Percentiles rank a stretch among this genome's conserved stretches.
phyloP scores from a whole-genome alignment of 148 eudicot species.

The Rhododendron henanense region DNA sequence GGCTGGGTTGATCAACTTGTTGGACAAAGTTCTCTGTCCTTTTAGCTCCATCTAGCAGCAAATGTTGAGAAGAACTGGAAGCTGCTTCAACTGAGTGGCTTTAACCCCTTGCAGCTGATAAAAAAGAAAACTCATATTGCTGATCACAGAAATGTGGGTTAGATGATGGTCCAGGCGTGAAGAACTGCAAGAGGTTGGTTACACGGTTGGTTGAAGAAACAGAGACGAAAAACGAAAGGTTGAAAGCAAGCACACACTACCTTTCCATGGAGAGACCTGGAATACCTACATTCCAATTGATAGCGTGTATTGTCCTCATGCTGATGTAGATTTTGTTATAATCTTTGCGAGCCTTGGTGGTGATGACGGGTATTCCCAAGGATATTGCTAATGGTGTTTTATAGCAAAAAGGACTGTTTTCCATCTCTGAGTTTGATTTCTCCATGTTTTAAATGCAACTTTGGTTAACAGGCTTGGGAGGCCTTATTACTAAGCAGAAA shows the following conservation, averaged over 20 bases:
- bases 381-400: neutral
- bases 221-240: neutral
- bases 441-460: neutral
- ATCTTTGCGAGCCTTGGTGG: neutral
- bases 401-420: too few relatives aligned
- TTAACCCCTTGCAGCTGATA: neutral
- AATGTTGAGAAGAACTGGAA: neutral
- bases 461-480: neutral
- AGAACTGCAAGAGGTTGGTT: neutral
- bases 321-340: neutral
- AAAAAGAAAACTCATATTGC: neutral
- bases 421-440: neutral
- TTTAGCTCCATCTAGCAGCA: neutral
- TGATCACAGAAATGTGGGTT: neutral
- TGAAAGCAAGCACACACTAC: neutral
- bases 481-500: neutral
- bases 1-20: neutral
- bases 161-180: neutral
- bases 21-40: neutral
- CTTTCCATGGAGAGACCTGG: neutral
- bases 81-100: neutral
- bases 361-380: neutral
- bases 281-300: neutral
- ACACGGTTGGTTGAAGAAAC: neutral
- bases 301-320: neutral